Conservation (phyloP, 2,329 filamentous ascomycete genomes). For the Mollisia scopiformis region DNA sequence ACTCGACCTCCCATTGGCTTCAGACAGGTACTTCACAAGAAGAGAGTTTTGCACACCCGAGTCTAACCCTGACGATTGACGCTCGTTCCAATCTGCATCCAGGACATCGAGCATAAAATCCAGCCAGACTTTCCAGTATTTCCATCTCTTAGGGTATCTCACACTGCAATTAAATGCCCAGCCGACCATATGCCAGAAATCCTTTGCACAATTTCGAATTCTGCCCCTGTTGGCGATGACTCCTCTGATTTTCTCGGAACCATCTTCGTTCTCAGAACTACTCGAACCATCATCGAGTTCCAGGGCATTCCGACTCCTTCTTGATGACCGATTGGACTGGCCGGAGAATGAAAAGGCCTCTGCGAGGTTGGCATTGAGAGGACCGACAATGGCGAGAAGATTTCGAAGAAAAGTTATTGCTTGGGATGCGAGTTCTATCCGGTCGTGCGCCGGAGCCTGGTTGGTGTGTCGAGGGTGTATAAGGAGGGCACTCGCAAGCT, state of each 20-base stretch:
- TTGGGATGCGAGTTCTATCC: slow-evolving; percentile 63
- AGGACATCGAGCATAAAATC: slow-evolving; percentile 78
- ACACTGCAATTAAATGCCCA: slow-evolving; percentile 94
- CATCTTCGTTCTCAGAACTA: slow-evolving; percentile 45
- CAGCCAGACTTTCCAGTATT: slow-evolving; percentile 79
- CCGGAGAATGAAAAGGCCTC: slow-evolving; percentile 70
- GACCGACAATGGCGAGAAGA: slow-evolving; percentile 66
- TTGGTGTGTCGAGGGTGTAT: slow-evolving; percentile 82
- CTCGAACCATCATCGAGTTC: slow-evolving; percentile 42
- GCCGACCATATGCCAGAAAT: slow-evolving; percentile 87
- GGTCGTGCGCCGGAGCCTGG: slow-evolving; percentile 63
- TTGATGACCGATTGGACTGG: slow-evolving; percentile 27
- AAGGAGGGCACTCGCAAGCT: slow-evolving; percentile 78
- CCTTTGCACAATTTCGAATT: slow-evolving; percentile 75
- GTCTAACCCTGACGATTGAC: slow-evolving; percentile 50
- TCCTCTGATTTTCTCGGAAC: slow-evolving; percentile 55
- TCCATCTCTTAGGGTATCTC: slow-evolving; percentile 74
- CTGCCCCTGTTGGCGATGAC: slow-evolving; percentile 66
- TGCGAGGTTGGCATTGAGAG: slow-evolving; percentile 69
- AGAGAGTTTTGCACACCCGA: slow-evolving; percentile 50
- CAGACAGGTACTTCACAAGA: slow-evolving; percentile 52
- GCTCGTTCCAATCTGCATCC: slow-evolving; percentile 69
- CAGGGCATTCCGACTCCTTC: slow-evolving; percentile 32
- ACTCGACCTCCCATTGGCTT: slow-evolving; percentile 46
- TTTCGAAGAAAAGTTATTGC: slow-evolving; percentile 73